Percentiles rank a stretch among this genome's conserved stretches.
phyloP scores from a whole-genome alignment of 2,329 filamentous ascomycete species.

The Ophiosphaerella korrae region DNA sequence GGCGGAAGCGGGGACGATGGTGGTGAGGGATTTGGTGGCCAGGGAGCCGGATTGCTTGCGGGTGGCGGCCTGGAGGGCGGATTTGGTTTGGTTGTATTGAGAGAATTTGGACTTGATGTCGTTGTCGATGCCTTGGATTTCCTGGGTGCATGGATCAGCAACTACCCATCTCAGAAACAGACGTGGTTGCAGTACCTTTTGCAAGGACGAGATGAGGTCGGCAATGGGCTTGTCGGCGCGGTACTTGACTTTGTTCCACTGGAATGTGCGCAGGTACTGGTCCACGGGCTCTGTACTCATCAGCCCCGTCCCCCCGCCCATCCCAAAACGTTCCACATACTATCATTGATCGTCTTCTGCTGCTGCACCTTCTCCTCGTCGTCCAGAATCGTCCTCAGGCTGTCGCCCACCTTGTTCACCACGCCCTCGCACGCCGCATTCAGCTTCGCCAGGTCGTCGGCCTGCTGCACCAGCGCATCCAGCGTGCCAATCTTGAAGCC shows the following conservation, averaged over 20 bases:
- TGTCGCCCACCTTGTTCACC: conserved; percentile 86
- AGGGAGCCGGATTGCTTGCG: conserved; percentile 94
- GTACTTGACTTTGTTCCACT: conserved; percentile 98
- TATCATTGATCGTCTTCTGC: conserved; percentile 94
- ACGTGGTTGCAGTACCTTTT: conserved; percentile 66
- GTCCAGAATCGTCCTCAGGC: conserved; percentile 79
- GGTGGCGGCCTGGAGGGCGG: conserved; percentile 78
- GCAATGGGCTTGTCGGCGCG: conserved; percentile 86
- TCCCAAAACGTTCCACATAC: conserved; percentile 50
- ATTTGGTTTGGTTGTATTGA: conserved; percentile 92
- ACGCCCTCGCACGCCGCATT: conserved; percentile 79
- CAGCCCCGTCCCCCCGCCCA: no score
- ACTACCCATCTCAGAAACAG: not conserved
- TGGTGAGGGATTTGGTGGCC: conserved; percentile 88
- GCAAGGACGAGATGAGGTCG: conserved; percentile 84
- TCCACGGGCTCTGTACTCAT: conserved; percentile 80
- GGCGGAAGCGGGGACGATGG: conserved; percentile 73
- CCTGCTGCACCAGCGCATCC: conserved; percentile 92
- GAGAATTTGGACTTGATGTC: conserved; percentile 93
- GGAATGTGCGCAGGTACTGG: conserved; percentile 85
- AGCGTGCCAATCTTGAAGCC: conserved; percentile 98
- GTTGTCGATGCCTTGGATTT: conserved; percentile 89
- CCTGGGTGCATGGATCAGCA: conserved; percentile 61
- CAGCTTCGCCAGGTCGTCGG: conserved; percentile 91
- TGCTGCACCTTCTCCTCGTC: conserved; percentile 81